Evolutionary conservation across 306 rosid species (phyloP).

Genomic region (Argentina anserina): DNA sequence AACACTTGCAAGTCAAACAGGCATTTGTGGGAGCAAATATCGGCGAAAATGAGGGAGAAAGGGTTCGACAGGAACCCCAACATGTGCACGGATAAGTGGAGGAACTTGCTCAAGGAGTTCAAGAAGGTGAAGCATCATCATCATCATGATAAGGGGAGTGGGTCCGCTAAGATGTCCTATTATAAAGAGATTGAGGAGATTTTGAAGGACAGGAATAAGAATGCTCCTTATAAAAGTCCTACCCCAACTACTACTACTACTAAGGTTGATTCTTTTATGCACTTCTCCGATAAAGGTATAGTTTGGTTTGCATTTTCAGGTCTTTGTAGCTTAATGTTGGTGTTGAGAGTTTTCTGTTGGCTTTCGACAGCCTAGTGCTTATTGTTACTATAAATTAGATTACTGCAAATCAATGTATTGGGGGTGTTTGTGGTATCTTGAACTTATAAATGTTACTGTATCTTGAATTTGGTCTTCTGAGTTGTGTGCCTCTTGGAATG

Average conservation of each 20-base stretch:
- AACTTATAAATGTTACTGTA: conserved; percentile 7
- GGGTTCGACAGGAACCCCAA: conserved; percentile 93
- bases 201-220: conserved; percentile 65
- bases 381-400: background rate
- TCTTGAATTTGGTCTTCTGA: conserved; percentile 2
- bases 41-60: conserved; percentile 76
- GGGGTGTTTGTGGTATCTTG: background rate
- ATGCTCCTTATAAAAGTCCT: conserved; percentile 51
- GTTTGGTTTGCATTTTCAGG: too few relatives aligned
- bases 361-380: too few relatives aligned
- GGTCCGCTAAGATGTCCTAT: conserved; percentile 82
- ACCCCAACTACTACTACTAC: too few relatives aligned
- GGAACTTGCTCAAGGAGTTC: conserved; percentile 86
- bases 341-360: too few relatives aligned
- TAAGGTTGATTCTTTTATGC: conserved; percentile 81
- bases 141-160: conserved; percentile 69
- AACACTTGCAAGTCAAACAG: conserved; percentile 89
- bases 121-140: conserved; percentile 87
- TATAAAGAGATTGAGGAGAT: conserved; percentile 92
- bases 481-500: background rate
- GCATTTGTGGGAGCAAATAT: conserved; percentile 93
- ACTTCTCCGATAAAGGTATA: conserved; percentile 72
- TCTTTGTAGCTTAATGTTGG: too few relatives aligned
- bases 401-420: background rate
- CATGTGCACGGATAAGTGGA: conserved; percentile 99